Evolutionary conservation across 1,139 yeast genomes (phyloP).

Genomic region (Yamadazyma sp.): DNA sequence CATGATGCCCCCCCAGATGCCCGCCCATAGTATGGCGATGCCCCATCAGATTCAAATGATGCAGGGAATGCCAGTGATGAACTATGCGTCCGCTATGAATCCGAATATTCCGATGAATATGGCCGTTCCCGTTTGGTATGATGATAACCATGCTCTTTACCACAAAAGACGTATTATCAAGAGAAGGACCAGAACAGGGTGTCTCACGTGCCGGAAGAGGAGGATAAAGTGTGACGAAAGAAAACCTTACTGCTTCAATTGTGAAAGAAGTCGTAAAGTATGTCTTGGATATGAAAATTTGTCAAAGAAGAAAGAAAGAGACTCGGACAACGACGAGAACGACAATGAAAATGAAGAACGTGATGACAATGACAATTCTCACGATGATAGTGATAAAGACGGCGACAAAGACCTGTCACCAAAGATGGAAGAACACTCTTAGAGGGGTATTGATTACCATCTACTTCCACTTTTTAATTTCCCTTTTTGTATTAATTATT

Average conservation of each 20-base stretch:
- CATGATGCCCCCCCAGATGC: conserved; percentile 3
- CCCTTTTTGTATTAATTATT: conserved; percentile 2
- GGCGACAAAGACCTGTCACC: background rate
- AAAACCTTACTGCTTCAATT: conserved; percentile 71
- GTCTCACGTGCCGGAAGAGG: conserved; percentile 70
- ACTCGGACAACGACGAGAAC: conserved; percentile 10
- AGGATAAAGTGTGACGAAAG: conserved; percentile 76
- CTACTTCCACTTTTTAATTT: conserved; percentile 1
- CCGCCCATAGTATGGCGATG: conserved; percentile 2
- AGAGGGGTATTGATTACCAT: no score
- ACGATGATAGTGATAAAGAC: background rate
- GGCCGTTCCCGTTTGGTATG: conserved; percentile 16
- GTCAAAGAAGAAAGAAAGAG: conserved; percentile 17
- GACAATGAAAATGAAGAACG: conserved; percentile 2
- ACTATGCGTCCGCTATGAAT: conserved; percentile 2
- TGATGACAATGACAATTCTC: background rate
- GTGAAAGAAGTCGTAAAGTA: conserved; percentile 66
- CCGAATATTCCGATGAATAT: conserved; percentile 6
- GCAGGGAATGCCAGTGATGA: conserved; percentile 3
- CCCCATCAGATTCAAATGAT: conserved; percentile 3
- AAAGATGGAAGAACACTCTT: conserved; percentile 34
- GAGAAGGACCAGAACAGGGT: conserved; percentile 70
- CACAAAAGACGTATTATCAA: conserved; percentile 45
- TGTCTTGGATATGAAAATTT: conserved; percentile 64
- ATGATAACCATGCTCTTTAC: conserved; percentile 23